phyloP scores from a whole-genome alignment of 345 rosid species.

The Bruguiera gymnorhiza region DNA sequence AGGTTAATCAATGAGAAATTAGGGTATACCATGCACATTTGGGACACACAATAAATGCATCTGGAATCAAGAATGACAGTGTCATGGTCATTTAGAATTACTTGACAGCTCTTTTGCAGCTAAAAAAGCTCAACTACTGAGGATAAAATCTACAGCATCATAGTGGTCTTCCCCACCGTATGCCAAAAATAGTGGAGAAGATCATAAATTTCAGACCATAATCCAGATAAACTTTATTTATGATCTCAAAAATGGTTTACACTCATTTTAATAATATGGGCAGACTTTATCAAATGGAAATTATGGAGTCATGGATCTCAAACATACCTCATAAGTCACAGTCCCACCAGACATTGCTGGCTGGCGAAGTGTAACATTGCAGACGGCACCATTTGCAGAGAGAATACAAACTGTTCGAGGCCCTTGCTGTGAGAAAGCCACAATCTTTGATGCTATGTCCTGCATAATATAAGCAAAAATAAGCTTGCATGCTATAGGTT shows the following conservation, averaged over 20 bases:
- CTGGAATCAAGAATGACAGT: too few species aligned
- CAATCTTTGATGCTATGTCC: conserved; percentile 74
- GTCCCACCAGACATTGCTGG: conserved; percentile 51
- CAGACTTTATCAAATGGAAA: conserved; percentile 6
- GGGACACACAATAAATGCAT: too few species aligned
- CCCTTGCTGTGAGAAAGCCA: conserved; percentile 75
- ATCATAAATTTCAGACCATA: too few species aligned
- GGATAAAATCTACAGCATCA: too few species aligned
- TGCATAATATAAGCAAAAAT: conserved; percentile 27
- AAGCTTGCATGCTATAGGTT: neutral
- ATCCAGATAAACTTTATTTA: too few species aligned
- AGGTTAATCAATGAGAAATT: too few species aligned
- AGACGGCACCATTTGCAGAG: conserved; percentile 83
- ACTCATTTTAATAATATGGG: conserved; percentile 4
- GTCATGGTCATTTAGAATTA: too few species aligned
- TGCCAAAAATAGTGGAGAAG: too few species aligned
- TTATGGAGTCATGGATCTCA: neutral
- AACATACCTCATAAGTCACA: conserved; percentile 69
- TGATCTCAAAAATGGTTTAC: neutral
- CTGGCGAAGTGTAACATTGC: conserved; percentile 66
- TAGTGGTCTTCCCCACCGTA: too few species aligned
- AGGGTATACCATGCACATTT: too few species aligned
- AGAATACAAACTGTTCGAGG: conserved; percentile 79
- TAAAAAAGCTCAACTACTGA: too few species aligned
- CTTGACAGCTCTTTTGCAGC: too few species aligned